Base-by-base conservation (phyloP, 2,329 filamentous ascomycete species). In the Trichoderma arundinaceum region DNA sequence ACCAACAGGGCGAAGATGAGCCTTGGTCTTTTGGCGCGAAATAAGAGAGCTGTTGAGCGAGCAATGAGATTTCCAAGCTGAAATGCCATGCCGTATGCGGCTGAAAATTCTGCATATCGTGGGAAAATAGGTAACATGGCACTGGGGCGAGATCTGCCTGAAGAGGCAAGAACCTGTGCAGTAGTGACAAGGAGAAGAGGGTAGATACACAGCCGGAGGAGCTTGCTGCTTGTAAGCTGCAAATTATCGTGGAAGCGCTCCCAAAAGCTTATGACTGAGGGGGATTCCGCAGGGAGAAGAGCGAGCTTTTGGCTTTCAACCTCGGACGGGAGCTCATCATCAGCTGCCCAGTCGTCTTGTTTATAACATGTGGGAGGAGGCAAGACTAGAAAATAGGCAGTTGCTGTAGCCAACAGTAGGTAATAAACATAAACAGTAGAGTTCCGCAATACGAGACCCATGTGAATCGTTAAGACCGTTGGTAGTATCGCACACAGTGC, bases 401-500 rank as follows among this genome's bases (percentile, higher is more conserved):
- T 15, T 4, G n/a, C 2, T n/a, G 44, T 52, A 15, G 17, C n/a
- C 4, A 15, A 41, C 1, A 62, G 19, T 5, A 53, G 9, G 9
- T 51, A 53, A n/a, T 62, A 62, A 28, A 35, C 33, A 53, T 62
- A 62, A 0, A 22, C 17, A 12, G 39, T 53, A n/a, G 35, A n/a
- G 28, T 43, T 32, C 6, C 59, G 59, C 48, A 62, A 15, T 5
- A 39, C 43, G 8, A 64, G 15, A 5, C 39, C 43, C 13, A 54
- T 48, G 3, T 32, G 28, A 7, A 56, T 6, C 43, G 51, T 54
- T 13, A 64, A 28, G 3, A 62, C 8, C 9, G 38, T 52, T 4
- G 59, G 59, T 2, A 62, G 38, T 10, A 53, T 15, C n/a, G 39
- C 46, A 7, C 48, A 48, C 22, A 62, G 4, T 22, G 76, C 64